Conservation (phyloP, 805 yeast species). For the Saccharomycopsis sp. region DNA sequence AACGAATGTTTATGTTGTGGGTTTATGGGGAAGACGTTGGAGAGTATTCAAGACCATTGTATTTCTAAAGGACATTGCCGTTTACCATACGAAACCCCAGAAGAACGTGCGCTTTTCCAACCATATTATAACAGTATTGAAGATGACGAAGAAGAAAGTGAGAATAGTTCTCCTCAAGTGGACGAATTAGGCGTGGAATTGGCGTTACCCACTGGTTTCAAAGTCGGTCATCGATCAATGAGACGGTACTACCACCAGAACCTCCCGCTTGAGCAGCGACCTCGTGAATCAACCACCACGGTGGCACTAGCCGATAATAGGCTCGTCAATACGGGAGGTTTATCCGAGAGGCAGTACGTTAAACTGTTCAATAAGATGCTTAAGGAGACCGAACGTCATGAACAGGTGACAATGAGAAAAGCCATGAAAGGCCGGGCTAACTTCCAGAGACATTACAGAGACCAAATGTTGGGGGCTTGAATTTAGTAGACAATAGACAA, state of each 20-base stretch:
- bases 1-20: constrained; percentile 70
- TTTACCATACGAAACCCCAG: constrained; percentile 78
- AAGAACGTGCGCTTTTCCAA: constrained; percentile 68
- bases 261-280: constrained; percentile 39
- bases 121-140: constrained; percentile 62
- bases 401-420: constrained; percentile 44
- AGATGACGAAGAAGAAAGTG: constrained; percentile 25
- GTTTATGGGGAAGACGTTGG: constrained; percentile 77
- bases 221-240: constrained; percentile 76
- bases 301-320: constrained; percentile 72
- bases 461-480: constrained; percentile 45
- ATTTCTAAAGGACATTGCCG: constrained; percentile 76
- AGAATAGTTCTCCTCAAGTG: constrained; percentile 24
- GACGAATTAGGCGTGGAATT: constrained; percentile 52
- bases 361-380: constrained; percentile 47
- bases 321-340: constrained; percentile 29
- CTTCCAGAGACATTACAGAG: constrained; percentile 80
- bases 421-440: constrained; percentile 54
- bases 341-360: constrained; percentile 30
- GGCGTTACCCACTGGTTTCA: constrained; percentile 68
- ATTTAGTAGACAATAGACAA: no score
- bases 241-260: constrained; percentile 65
- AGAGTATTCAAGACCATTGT: constrained; percentile 88
- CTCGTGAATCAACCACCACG: constrained; percentile 41
- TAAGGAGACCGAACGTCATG: constrained; percentile 45